Base-by-base conservation (phyloP, 2,329 filamentous ascomycete genomes). In the Colletotrichum graminicola region DNA sequence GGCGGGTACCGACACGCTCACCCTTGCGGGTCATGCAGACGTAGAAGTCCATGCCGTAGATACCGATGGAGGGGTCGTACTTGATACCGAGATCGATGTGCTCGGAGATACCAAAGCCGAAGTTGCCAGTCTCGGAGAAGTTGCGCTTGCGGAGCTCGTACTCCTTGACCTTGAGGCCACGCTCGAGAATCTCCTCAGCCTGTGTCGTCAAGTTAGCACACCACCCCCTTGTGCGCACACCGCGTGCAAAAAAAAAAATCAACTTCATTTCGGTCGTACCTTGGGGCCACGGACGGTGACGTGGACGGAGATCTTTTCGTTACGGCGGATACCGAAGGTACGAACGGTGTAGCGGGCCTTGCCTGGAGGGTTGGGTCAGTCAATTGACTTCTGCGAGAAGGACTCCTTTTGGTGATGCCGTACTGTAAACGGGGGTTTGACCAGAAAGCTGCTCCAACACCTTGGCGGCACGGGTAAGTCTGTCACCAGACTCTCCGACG, bases 41-140 rank as follows among this genome's bases (percentile, higher is more conserved):
- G 93, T 98, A 99, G 89, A 99, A 99, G 89, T 99, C 96, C 96
- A 99, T 99, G 85, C 96, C 95, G 90, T 97, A 98, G 86, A 98
- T 98, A 92, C 95, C 95, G 80, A 98, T 98, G 76, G 90, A 93
- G 76, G 95, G 95, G 89, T 98, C 95, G 90, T 98, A 98, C 92
- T 99, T 99, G 94, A 99, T 99, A 83, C 96, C 96, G 82, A 99
- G 91, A 91, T 99, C 96, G 87, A 99, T 99, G 93, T 99, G 96
- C 90, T 99, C 96, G 89, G 90, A 94, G 90, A 99, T 99, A 90
- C 96, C 96, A 91, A 99, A 99, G 80, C 96, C 96, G 85, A 99
- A 99, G 93, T 98, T 97, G 85, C 96, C 96, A 78, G 95, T 98
- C 91, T 97, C 94, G 84, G 92, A 95, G 93, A 99, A 99, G 94